These are phyloP conservation scores for Arabis alpina DNA, from an alignment of 345 rosid genomes.

Conservation along the genomic window DNA sequence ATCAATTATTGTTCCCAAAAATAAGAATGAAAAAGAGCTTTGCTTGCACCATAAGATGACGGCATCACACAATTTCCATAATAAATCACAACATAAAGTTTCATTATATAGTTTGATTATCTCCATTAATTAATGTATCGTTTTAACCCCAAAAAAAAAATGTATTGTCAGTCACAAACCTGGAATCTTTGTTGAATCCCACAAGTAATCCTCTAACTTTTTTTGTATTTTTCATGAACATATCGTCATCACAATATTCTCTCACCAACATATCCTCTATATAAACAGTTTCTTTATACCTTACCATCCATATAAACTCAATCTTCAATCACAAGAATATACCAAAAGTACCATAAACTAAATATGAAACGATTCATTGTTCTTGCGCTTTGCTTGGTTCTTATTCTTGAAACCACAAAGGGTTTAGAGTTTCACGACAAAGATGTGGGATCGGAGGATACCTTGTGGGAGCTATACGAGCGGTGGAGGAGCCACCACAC, in stretches of 20 bases:
- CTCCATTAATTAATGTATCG: not conserved
- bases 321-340: constrained; percentile 26
- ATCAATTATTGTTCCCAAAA: constrained; percentile 23
- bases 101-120: constrained; percentile 7
- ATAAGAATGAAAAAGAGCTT: constrained; percentile 9
- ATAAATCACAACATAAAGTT: constrained; percentile 6
- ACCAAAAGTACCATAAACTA: constrained; percentile 3
- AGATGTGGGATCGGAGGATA: constrained; percentile 68
- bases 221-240: constrained; percentile 14
- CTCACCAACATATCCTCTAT: constrained; percentile 23
- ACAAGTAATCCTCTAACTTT: constrained; percentile 32
- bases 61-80: not conserved
- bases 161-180: constrained; percentile 14
- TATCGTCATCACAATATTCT: constrained; percentile 25
- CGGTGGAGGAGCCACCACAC: constrained; percentile 91
- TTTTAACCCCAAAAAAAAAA: no score
- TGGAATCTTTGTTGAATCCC: constrained; percentile 30
- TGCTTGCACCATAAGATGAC: constrained; percentile 21
- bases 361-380: constrained; percentile 43
- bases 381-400: constrained; percentile 46
- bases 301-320: constrained; percentile 12
- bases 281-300: constrained; percentile 8
- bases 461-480: constrained; percentile 78
- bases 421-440: constrained; percentile 71
- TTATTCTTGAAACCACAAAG: constrained; percentile 50